phyloP scores from a whole-genome alignment of 2,329 filamentous ascomycete species.

The Pseudogymnoascus sp. region DNA sequence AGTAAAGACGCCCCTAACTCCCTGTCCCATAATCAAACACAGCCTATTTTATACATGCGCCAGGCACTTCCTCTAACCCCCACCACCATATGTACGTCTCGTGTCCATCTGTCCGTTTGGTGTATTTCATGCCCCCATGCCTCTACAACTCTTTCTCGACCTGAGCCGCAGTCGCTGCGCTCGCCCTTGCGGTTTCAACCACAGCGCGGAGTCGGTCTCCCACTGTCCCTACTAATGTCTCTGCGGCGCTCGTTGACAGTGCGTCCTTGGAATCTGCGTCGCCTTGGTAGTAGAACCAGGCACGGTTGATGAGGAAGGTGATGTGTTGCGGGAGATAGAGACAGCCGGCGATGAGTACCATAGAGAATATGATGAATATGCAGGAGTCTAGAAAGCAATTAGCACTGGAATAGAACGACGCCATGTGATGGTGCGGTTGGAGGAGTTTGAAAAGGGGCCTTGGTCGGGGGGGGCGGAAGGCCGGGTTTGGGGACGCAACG shows the following conservation, averaged over 20 bases:
- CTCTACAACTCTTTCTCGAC: conserved; percentile 22
- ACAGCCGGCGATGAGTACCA: conserved; percentile 77
- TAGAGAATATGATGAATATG: conserved; percentile 79
- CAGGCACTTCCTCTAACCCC: background rate
- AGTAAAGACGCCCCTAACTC: background rate
- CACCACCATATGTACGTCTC: background rate
- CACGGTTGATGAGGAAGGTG: conserved; percentile 69
- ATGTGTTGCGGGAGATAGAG: conserved; percentile 94
- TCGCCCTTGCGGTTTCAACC: conserved; percentile 11
- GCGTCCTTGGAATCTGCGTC: conserved; percentile 38
- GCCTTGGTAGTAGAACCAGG: conserved; percentile 92
- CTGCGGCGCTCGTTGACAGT: conserved; percentile 18
- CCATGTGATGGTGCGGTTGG: background rate
- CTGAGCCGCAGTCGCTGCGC: conserved; percentile 14
- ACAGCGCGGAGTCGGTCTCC: conserved; percentile 23
- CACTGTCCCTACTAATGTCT: conserved; percentile 18
- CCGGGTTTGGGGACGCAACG: background rate
- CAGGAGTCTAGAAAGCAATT: conserved; percentile 63
- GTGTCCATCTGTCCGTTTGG: background rate
- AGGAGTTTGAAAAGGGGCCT: conserved; percentile 2
- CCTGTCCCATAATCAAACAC: background rate
- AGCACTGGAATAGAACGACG: background rate
- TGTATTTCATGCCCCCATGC: background rate
- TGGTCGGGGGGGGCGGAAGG: background rate
- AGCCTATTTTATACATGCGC: background rate